phyloP scores from a whole-genome alignment of 768 basidiomycete species.

The Trametopsis cervina region DNA sequence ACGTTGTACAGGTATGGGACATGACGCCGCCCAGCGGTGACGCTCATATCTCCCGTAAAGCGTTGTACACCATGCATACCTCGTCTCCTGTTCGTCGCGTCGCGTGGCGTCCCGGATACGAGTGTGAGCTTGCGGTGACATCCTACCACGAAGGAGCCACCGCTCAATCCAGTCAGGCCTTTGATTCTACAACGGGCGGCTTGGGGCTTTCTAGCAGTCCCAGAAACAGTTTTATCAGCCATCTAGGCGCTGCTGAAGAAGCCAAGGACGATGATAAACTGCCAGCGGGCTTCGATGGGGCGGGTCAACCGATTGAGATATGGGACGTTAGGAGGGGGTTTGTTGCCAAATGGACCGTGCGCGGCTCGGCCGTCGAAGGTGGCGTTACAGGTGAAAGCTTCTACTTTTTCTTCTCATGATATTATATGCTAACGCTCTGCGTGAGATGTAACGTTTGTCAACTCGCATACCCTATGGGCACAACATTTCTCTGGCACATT shows the following conservation, averaged over 20 bases:
- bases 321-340: slow-evolving; percentile 83
- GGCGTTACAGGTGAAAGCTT: slow-evolving; percentile 60
- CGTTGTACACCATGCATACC: slow-evolving; percentile 67
- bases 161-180: slow-evolving; percentile 13
- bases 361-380: slow-evolving; percentile 58
- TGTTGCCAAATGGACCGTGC: slow-evolving; percentile 78
- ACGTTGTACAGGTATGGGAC: slow-evolving; percentile 58
- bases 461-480: slow-evolving; percentile 67
- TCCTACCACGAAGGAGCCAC: slow-evolving; percentile 51
- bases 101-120: slow-evolving; percentile 69
- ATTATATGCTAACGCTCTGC: neutral
- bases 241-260: slow-evolving; percentile 6
- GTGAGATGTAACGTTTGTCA: slow-evolving; percentile 61
- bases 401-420: slow-evolving; percentile 1
- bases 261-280: slow-evolving; percentile 8
- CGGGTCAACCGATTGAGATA: slow-evolving; percentile 65
- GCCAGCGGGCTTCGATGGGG: slow-evolving; percentile 12
- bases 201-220: slow-evolving; percentile 15
- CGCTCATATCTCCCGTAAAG: slow-evolving; percentile 52
- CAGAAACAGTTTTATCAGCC: neutral
- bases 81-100: slow-evolving; percentile 70
- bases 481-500: slow-evolving; percentile 73
- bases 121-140: slow-evolving; percentile 69
- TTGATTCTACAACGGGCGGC: slow-evolving; percentile 5
- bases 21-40: slow-evolving; percentile 38